These are phyloP conservation scores for Tulasnella sp. DNA, from an alignment of 768 basidiomycete genomes.

Conservation along the genomic window DNA sequence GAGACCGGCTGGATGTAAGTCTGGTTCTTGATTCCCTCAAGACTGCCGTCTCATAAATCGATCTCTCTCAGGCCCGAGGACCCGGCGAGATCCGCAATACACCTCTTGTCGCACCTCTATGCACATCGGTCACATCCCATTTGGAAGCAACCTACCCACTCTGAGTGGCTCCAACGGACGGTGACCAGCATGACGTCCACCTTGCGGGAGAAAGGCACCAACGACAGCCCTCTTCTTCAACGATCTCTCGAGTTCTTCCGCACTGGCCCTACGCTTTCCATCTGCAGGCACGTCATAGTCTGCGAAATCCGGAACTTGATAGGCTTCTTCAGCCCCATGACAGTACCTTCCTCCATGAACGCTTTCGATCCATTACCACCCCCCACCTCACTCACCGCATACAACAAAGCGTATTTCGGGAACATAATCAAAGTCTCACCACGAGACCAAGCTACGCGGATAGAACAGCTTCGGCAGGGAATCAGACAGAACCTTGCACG, in stretches of 20 bases:
- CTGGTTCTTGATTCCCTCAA: neutral
- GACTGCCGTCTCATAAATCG: neutral
- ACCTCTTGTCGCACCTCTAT: constrained; percentile 83
- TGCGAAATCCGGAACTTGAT: constrained; percentile 44
- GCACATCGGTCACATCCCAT: constrained; percentile 58
- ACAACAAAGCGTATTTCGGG: constrained; percentile 64
- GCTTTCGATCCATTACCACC: constrained; percentile 87
- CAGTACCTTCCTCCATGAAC: constrained; percentile 42
- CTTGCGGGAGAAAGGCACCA: constrained; percentile 19
- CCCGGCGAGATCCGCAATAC: constrained; percentile 36
- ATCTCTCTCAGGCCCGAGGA: constrained; percentile 4
- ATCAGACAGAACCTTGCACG: neutral
- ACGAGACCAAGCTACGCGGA: neutral
- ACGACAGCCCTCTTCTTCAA: constrained; percentile 26
- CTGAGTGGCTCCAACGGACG: constrained; percentile 59
- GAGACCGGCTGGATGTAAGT: constrained; percentile 54
- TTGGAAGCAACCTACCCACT: constrained; percentile 63
- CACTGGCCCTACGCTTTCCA: constrained; percentile 36
- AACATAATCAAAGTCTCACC: neutral
- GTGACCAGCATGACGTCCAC: constrained; percentile 33
- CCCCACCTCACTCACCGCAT: constrained; percentile 40
- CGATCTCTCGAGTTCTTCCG: constrained; percentile 22
- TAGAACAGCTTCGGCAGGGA: neutral
- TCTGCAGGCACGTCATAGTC: constrained; percentile 70
- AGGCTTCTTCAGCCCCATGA: constrained; percentile 53